These are phyloP conservation scores for Usnea hakonensis DNA, from an alignment of 495 filamentous ascomycete species.

Conservation along the genomic window DNA sequence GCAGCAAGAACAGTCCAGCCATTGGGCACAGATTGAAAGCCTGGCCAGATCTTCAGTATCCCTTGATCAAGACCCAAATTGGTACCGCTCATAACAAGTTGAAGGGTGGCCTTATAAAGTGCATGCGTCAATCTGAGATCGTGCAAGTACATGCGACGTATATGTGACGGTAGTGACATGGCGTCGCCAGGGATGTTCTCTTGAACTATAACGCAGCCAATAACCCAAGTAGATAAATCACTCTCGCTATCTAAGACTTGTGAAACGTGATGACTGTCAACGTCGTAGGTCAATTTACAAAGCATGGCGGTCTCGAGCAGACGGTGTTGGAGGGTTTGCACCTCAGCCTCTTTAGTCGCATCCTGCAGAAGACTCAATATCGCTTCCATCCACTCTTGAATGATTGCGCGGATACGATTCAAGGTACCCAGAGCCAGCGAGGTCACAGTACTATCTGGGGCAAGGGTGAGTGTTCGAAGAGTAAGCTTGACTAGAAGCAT, in stretches of 20 bases:
- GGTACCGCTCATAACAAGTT: background rate
- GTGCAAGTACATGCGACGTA: background rate
- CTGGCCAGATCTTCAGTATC: background rate
- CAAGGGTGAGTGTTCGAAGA: background rate
- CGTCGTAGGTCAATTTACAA: conserved; percentile 14
- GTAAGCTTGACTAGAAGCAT: background rate
- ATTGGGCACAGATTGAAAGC: background rate
- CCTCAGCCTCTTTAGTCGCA: background rate
- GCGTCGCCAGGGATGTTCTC: background rate
- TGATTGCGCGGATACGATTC: background rate
- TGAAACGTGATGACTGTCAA: background rate
- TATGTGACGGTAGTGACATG: background rate
- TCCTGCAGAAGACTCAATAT: background rate
- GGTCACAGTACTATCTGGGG: background rate
- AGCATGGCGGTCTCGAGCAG: conserved; percentile 6
- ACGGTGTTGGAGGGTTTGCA: background rate
- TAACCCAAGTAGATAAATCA: background rate
- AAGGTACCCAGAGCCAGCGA: background rate
- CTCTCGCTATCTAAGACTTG: background rate
- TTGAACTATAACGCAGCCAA: background rate
- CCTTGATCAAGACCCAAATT: background rate
- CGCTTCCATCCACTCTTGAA: background rate
- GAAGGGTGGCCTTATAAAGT: background rate
- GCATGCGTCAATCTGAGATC: background rate
- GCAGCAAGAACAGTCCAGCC: background rate